These are phyloP conservation scores for Ophiorrhiza pumila DNA, from an alignment of 257 asterid species.

Conservation along the genomic window DNA sequence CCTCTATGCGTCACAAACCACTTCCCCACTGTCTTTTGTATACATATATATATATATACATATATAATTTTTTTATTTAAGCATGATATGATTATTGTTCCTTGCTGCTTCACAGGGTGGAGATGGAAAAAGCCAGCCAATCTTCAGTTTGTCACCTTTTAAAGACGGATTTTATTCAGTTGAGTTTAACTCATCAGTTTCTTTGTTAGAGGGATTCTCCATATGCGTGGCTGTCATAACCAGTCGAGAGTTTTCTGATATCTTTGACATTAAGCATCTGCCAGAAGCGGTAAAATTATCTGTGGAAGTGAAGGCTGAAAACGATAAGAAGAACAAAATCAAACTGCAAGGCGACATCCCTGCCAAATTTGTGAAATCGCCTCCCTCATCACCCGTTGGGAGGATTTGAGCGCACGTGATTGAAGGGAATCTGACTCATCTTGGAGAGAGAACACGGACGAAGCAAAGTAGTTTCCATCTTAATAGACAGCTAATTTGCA, in stretches of 20 bases:
- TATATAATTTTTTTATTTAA: not conserved
- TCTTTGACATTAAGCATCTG: slow-evolving; percentile 29
- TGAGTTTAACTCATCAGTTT: slow-evolving; percentile 52
- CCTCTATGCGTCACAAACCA: not conserved
- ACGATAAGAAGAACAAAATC: slow-evolving; percentile 25
- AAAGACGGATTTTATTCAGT: slow-evolving; percentile 61
- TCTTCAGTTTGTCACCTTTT: slow-evolving; percentile 62
- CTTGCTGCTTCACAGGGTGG: slow-evolving; percentile 45
- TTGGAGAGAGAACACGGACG: no score
- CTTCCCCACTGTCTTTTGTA: not conserved
- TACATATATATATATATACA: not conserved
- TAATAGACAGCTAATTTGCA: not conserved
- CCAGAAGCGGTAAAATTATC: slow-evolving; percentile 22
- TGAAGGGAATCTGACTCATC: not conserved
- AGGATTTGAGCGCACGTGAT: slow-evolving; percentile 51
- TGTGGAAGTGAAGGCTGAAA: slow-evolving; percentile 23
- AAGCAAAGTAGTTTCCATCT: not conserved
- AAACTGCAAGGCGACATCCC: slow-evolving; percentile 41
- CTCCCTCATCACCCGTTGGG: slow-evolving; percentile 88
- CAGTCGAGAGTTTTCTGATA: slow-evolving; percentile 42
- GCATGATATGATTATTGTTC: not conserved
- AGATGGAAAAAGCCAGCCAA: slow-evolving; percentile 42
- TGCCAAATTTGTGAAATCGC: slow-evolving; percentile 54
- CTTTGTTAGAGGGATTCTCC: slow-evolving; percentile 77
- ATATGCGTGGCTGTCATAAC: slow-evolving; percentile 66